These are phyloP conservation scores for Thielaviopsis cerberus DNA, from an alignment of 2,329 filamentous ascomycete species.

Conservation along the genomic window DNA sequence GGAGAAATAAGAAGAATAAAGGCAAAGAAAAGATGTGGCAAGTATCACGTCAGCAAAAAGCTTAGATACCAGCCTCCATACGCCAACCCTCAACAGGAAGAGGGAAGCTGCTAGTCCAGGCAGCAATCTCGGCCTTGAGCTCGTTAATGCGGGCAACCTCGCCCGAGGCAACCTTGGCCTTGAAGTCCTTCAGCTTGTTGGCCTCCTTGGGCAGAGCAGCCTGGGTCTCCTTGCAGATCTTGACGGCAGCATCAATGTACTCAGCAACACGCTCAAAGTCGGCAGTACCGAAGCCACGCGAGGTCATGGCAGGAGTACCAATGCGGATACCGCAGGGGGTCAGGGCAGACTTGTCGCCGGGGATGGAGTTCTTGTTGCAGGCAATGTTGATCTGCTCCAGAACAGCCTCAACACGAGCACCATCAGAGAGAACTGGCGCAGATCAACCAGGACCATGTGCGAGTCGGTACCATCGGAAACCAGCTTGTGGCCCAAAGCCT, in stretches of 20 bases:
- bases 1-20: not conserved
- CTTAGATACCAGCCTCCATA: conserved; percentile 39
- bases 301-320: conserved; percentile 93
- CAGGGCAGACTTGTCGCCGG: conserved; percentile 90
- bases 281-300: conserved; percentile 74
- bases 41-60: not conserved
- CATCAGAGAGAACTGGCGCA: conserved; percentile 72
- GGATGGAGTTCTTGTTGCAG: conserved; percentile 98
- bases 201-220: conserved; percentile 74
- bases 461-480: conserved; percentile 93
- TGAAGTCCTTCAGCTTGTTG: conserved; percentile 99
- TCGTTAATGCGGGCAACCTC: conserved; percentile 64
- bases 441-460: conserved; percentile 89
- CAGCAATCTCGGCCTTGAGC: conserved; percentile 74
- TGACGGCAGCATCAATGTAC: conserved; percentile 81
- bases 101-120: conserved; percentile 79
- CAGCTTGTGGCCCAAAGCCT: conserved; percentile 78
- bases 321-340: conserved; percentile 91
- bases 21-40: not conserved
- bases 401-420: conserved; percentile 85
- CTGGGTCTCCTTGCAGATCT: conserved; percentile 80
- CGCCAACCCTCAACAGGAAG: conserved; percentile 67
- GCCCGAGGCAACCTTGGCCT: conserved; percentile 67
- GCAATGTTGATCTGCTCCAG: conserved; percentile 97
- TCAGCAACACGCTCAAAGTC: conserved; percentile 79